A percentile compares a stretch with the other conserved stretches of the same genome.
phyloP scores from a whole-genome alignment of 139 green algal species.

The Coccomyxa sp. region DNA sequence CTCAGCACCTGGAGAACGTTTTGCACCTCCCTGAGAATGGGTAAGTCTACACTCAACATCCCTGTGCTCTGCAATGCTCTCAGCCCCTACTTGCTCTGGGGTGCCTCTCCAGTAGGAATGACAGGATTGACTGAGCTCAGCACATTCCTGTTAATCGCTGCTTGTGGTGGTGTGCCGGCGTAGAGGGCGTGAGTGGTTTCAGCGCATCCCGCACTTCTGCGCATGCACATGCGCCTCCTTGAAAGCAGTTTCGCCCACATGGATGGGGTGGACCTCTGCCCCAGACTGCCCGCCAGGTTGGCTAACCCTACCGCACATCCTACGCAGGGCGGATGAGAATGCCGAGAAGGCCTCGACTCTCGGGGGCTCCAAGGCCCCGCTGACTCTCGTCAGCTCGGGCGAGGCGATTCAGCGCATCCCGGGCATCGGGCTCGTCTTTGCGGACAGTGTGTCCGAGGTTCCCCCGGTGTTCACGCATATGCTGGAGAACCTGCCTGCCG shows the following conservation, averaged over 20 bases:
- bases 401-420: background rate
- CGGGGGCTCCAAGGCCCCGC: background rate
- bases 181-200: background rate
- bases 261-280: too few relatives aligned
- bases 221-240: too few relatives aligned
- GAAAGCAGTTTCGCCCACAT: too few relatives aligned
- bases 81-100: too few relatives aligned
- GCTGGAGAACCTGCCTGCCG: background rate
- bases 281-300: too few relatives aligned
- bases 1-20: background rate
- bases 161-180: background rate
- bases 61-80: too few relatives aligned
- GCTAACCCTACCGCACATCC: too few relatives aligned
- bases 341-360: background rate
- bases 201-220: too few relatives aligned
- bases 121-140: too few relatives aligned
- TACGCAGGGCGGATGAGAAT: background rate
- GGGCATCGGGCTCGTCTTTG: background rate
- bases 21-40: background rate
- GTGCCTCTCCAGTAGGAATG: too few relatives aligned
- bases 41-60: too few relatives aligned
- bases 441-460: background rate
- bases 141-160: background rate
- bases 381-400: background rate
- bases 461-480: background rate